phyloP scores from a whole-genome alignment of 73 alveolate species.

The Stentor coeruleus region DNA sequence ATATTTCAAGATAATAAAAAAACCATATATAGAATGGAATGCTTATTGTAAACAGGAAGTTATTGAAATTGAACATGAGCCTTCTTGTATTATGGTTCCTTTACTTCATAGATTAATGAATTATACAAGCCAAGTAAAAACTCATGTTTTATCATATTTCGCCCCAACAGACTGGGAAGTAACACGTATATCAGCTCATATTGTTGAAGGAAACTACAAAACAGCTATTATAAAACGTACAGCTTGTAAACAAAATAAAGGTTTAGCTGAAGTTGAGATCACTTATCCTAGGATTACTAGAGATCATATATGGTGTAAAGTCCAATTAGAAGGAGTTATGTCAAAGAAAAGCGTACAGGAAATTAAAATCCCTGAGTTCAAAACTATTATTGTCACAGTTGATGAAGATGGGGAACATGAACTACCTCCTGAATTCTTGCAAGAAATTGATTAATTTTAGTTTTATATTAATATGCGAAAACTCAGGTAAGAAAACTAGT shows the following conservation, averaged over 20 bases:
- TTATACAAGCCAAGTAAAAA: neutral
- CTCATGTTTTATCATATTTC: neutral
- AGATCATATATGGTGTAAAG: neutral
- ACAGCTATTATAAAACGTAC: neutral
- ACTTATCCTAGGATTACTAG: neutral
- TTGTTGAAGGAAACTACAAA: neutral
- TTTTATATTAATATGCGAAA: no score
- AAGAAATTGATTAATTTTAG: no score
- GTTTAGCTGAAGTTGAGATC: slow-evolving; percentile 13
- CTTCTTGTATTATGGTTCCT: slow-evolving; percentile 17
- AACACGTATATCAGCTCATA: neutral
- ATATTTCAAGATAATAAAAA: neutral
- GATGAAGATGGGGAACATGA: slow-evolving; percentile 25
- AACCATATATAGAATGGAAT: neutral
- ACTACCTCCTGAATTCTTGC: neutral
- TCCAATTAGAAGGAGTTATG: slow-evolving; percentile 4
- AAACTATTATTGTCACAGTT: neutral
- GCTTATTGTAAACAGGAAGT: neutral
- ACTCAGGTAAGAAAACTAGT: no score
- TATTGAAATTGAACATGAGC: neutral
- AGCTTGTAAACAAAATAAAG: slow-evolving; percentile 2
- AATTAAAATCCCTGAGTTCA: neutral
- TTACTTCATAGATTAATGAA: neutral
- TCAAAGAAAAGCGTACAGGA: slow-evolving; percentile 14
- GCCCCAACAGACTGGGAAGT: slow-evolving; percentile 27